Conservation (phyloP, 2,329 filamentous ascomycete genomes). For the Exophiala phaeomuriformis region DNA sequence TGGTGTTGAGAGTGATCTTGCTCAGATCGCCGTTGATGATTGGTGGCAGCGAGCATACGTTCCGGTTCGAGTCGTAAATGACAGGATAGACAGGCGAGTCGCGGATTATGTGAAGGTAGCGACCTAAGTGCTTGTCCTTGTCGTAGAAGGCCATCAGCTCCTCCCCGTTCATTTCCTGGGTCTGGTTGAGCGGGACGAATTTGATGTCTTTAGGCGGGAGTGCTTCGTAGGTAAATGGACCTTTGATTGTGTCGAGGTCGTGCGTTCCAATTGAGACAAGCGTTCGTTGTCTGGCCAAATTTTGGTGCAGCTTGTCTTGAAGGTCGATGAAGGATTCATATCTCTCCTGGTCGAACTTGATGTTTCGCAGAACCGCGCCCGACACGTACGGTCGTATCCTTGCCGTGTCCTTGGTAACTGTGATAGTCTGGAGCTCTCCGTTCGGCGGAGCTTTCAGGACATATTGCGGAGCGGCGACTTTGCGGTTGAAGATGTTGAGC, state of each 20-base stretch:
- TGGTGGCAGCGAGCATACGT: conserved; percentile 86
- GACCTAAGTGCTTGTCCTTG: conserved; percentile 83
- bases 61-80: conserved; percentile 81
- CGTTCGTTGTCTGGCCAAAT: conserved; percentile 84
- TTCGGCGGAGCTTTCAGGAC: conserved; percentile 62
- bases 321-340: conserved; percentile 97
- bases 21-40: conserved; percentile 98
- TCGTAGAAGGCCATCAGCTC: conserved; percentile 93
- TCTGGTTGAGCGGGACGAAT: conserved; percentile 86
- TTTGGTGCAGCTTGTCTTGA: conserved; percentile 97
- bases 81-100: conserved; percentile 93
- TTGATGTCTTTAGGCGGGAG: conserved; percentile 84
- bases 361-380: conserved; percentile 77
- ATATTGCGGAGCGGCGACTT: conserved; percentile 70
- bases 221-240: conserved; percentile 95
- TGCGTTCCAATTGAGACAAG: conserved; percentile 97
- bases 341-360: conserved; percentile 82
- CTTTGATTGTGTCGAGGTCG: conserved; percentile 85
- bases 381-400: conserved; percentile 82
- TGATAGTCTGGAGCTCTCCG: conserved; percentile 71
- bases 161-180: conserved; percentile 74
- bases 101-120: conserved; percentile 87
- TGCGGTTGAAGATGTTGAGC: conserved; percentile 87
- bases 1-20: conserved; percentile 87
- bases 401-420: conserved; percentile 66